Evolutionary conservation across 73 alveolate genomes (phyloP).

Genomic region (Tetrahymena malaccensis): DNA sequence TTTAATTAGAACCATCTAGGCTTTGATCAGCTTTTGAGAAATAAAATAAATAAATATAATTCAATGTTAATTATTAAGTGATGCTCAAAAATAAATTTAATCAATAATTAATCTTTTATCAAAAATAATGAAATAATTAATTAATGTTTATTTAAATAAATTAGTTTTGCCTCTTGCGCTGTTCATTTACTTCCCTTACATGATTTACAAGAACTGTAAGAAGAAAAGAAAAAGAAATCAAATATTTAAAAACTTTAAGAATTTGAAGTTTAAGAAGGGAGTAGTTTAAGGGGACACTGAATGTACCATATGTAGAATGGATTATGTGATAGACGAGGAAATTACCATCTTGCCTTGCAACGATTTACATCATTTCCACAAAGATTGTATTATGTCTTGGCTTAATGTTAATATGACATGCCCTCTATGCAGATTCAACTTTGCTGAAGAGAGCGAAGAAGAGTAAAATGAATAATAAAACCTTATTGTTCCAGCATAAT

Average conservation of each 20-base stretch:
- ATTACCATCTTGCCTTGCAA: neutral
- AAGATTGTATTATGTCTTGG: conserved; percentile 18
- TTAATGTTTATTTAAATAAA: neutral
- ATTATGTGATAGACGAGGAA: conserved; percentile 7
- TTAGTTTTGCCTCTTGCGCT: neutral
- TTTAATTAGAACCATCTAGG: too few relatives aligned
- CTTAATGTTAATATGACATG: conserved; percentile 8
- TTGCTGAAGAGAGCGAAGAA: neutral
- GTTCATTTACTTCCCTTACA: neutral
- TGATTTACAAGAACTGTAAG: neutral
- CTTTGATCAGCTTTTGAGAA: too few relatives aligned
- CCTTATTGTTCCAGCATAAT: neutral
- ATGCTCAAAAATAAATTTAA: too few relatives aligned
- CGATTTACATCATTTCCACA: conserved; percentile 9
- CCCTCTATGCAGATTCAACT: conserved; percentile 20
- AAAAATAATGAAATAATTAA: too few relatives aligned
- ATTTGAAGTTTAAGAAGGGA: neutral
- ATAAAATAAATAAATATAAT: too few relatives aligned
- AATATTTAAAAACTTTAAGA: neutral
- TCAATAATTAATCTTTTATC: too few relatives aligned
- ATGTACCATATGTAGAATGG: conserved; percentile 10
- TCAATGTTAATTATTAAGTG: too few relatives aligned
- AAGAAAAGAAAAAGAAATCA: neutral
- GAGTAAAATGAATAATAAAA: neutral
- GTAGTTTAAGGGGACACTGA: conserved; percentile 17